phyloP scores from a whole-genome alignment of 768 basidiomycete genomes.

The Clitopilus hobsonii region DNA sequence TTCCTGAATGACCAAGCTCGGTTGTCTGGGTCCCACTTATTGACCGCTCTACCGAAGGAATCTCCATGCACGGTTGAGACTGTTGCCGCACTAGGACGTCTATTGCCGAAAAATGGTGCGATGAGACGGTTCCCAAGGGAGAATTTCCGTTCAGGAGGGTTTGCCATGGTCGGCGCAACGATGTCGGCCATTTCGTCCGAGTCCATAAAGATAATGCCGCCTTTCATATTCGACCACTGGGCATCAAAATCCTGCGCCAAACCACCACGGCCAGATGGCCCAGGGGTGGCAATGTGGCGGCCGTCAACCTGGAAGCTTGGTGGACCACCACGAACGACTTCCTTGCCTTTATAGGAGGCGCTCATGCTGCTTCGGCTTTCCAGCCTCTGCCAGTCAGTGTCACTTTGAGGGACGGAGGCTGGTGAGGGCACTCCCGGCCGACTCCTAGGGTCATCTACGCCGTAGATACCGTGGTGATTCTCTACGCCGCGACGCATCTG shows the following conservation, averaged over 20 bases:
- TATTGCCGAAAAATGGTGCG: slow-evolving; percentile 11
- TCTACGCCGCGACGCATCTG: slow-evolving; percentile 4
- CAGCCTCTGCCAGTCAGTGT: not conserved
- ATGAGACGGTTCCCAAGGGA: slow-evolving; percentile 16
- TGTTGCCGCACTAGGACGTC: slow-evolving; percentile 40
- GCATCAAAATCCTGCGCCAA: slow-evolving; percentile 39
- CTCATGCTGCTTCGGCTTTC: not conserved
- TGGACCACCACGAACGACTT: not conserved
- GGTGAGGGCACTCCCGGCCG: not conserved
- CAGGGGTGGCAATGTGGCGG: not conserved
- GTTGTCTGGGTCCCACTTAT: slow-evolving; percentile 40
- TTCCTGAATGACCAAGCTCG: slow-evolving; percentile 57
- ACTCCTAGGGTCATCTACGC: not conserved
- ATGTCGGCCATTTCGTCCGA: slow-evolving; percentile 21
- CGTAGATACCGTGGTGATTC: not conserved
- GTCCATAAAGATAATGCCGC: slow-evolving; percentile 26
- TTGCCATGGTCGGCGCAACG: slow-evolving; percentile 13
- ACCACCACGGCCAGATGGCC: slow-evolving; percentile 1
- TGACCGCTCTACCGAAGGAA: slow-evolving; percentile 35
- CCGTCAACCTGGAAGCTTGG: not conserved
- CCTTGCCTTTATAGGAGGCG: not conserved
- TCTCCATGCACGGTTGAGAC: slow-evolving; percentile 33
- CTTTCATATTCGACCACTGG: slow-evolving; percentile 29
- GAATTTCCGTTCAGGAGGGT: not conserved
- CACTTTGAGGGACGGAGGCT: not conserved